Conservation (phyloP, 306 rosid genomes). For the Prinsepia uniflora region DNA sequence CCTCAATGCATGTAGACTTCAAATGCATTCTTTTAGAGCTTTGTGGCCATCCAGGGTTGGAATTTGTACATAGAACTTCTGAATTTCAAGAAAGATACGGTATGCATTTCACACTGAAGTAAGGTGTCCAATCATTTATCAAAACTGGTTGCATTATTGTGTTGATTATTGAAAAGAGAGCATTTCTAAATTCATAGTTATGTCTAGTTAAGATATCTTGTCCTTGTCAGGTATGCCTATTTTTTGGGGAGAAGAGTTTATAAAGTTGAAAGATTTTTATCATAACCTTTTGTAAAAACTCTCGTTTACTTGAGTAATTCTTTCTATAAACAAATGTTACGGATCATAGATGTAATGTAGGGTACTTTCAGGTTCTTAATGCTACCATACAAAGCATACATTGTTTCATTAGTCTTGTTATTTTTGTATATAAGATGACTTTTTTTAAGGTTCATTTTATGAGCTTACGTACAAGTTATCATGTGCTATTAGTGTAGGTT, state of each 20-base stretch:
- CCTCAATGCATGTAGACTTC: conserved; percentile 65
- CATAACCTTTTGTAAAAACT: not conserved
- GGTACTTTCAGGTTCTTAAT: not conserved
- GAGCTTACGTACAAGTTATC: too few relatives aligned
- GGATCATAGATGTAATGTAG: not conserved
- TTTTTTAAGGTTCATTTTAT: too few relatives aligned
- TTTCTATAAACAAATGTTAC: not conserved
- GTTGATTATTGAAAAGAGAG: not conserved
- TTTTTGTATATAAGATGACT: not conserved
- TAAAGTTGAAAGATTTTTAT: not conserved
- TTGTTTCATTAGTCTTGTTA: not conserved
- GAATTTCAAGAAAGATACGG: conserved; percentile 99
- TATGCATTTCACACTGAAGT: conserved; percentile 31
- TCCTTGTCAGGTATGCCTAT: not conserved
- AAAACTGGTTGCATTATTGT: not conserved
- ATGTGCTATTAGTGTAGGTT: too few relatives aligned
- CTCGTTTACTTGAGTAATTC: not conserved
- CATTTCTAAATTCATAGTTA: not conserved
- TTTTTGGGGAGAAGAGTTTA: not conserved
- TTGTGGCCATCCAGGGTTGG: conserved; percentile 92
- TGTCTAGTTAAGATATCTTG: not conserved
- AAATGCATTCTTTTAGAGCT: conserved; percentile 78
- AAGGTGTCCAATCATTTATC: not conserved
- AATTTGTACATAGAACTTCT: conserved; percentile 91
- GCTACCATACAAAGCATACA: not conserved